Conservation (phyloP, 805 yeast species). For the Candida cerambycidarum region DNA sequence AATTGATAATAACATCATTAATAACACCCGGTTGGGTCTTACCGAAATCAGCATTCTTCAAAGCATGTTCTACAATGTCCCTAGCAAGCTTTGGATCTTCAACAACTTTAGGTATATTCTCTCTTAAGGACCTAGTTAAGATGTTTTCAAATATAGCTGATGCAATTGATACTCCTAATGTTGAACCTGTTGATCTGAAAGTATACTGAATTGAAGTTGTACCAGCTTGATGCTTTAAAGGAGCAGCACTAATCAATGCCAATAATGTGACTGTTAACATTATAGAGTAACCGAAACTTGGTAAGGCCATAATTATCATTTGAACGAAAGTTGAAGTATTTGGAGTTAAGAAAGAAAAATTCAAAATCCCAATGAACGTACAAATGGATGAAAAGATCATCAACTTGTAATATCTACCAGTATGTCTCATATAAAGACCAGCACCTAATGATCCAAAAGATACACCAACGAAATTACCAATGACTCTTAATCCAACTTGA, state of each 20-base stretch:
- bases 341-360: slow-evolving; percentile 28
- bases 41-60: slow-evolving; percentile 56
- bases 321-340: slow-evolving; percentile 20
- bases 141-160: slow-evolving; percentile 62
- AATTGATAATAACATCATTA: slow-evolving; percentile 22
- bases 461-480: slow-evolving; percentile 70
- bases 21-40: slow-evolving; percentile 37
- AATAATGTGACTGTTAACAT: slow-evolving; percentile 69
- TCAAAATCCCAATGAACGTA: slow-evolving; percentile 47
- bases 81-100: slow-evolving; percentile 36
- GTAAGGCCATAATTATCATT: slow-evolving; percentile 41
- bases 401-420: slow-evolving; percentile 62
- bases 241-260: slow-evolving; percentile 76
- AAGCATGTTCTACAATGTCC: slow-evolving; percentile 50
- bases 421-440: slow-evolving; percentile 25
- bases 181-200: slow-evolving; percentile 83
- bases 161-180: slow-evolving; percentile 72
- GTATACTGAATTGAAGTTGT: slow-evolving; percentile 90
- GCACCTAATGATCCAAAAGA: slow-evolving; percentile 37
- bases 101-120: slow-evolving; percentile 19
- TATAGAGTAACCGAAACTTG: slow-evolving; percentile 67
- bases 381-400: slow-evolving; percentile 42
- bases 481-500: slow-evolving; percentile 54
- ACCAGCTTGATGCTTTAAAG: slow-evolving; percentile 69
- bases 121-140: slow-evolving; percentile 28